A percentile compares a stretch with the other conserved stretches of the same genome.
phyloP scores from a whole-genome alignment of 2,329 filamentous ascomycete genomes.

The Ceratocystis colombiana region DNA sequence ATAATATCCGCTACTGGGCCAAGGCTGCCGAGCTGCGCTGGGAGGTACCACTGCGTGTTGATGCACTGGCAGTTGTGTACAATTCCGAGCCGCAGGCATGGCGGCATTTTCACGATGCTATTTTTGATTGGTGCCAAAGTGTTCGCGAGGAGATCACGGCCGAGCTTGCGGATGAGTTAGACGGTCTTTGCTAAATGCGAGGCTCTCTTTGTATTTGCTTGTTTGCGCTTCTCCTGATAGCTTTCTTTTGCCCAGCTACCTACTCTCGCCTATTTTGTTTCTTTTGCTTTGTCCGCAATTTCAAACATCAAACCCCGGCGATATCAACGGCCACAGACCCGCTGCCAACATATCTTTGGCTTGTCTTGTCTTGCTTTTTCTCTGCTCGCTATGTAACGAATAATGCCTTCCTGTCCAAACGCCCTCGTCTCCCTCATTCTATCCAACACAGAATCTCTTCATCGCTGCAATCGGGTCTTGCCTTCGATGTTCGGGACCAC shows the following conservation, averaged over 20 bases:
- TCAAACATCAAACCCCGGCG: too few relatives aligned
- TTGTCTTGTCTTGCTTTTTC: too few relatives aligned
- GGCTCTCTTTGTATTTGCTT: background rate
- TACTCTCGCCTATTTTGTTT: too few relatives aligned
- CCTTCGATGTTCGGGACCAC: background rate
- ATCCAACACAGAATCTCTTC: too few relatives aligned
- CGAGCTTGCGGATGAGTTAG: conserved; percentile 41
- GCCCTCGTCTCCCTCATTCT: too few relatives aligned
- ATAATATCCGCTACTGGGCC: conserved; percentile 91
- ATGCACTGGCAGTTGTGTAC: conserved; percentile 79
- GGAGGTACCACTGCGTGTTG: conserved; percentile 73
- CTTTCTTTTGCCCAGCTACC: background rate
- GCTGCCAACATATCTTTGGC: too few relatives aligned
- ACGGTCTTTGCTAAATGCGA: background rate
- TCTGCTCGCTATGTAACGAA: too few relatives aligned
- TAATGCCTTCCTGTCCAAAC: too few relatives aligned
- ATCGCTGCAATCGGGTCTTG: too few relatives aligned
- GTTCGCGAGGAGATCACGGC: conserved; percentile 74
- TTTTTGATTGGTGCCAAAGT: conserved; percentile 71
- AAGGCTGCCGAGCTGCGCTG: conserved; percentile 93
- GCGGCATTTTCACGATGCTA: conserved; percentile 70
- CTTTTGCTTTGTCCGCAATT: too few relatives aligned
- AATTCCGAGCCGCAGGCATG: conserved; percentile 59
- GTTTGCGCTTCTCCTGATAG: background rate
- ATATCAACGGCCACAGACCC: too few relatives aligned